Evolutionary conservation across 2,329 filamentous ascomycete genomes (phyloP).

Genomic region (Penicillium sp.): DNA sequence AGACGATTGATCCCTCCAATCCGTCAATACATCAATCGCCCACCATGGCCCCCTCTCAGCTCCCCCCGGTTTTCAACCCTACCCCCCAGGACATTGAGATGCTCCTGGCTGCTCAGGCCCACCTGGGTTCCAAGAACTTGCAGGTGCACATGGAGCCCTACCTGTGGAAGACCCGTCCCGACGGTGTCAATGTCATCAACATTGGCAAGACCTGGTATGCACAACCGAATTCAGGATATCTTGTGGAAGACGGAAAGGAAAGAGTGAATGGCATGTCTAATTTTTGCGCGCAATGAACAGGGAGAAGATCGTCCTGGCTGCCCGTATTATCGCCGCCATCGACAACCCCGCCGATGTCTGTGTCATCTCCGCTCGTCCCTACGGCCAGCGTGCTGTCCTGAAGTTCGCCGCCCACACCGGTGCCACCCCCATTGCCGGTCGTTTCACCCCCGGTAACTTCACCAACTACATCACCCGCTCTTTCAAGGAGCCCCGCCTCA

Average conservation of each 20-base stretch:
- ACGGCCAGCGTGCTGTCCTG: constrained; percentile 98
- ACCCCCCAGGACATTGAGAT: constrained; percentile 99
- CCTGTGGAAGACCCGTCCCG: constrained; percentile 98
- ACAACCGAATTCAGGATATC: constrained; percentile 1
- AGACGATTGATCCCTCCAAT: constrained; percentile 47
- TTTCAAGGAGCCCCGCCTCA: constrained; percentile 99
- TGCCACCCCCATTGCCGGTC: constrained; percentile 95
- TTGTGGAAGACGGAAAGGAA: neutral
- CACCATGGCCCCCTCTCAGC: constrained; percentile 94
- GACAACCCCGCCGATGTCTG: constrained; percentile 99
- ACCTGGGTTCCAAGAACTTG: constrained; percentile 98
- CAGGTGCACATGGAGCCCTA: constrained; percentile 99
- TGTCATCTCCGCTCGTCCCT: constrained; percentile 99
- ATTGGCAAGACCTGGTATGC: constrained; percentile 99
- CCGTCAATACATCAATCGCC: constrained; percentile 52
- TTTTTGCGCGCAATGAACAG: constrained; percentile 48
- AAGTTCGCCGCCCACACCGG: constrained; percentile 99
- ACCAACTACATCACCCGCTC: constrained; percentile 99
- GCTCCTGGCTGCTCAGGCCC: constrained; percentile 94
- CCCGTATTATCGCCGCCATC: constrained; percentile 96
- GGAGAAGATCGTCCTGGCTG: constrained; percentile 99
- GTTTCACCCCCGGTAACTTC: constrained; percentile 99
- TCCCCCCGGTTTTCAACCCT: constrained; percentile 93
- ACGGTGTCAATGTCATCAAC: constrained; percentile 99
- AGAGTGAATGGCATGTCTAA: constrained; percentile 19